A percentile compares a stretch with the other conserved stretches of the same genome.
phyloP scores from a whole-genome alignment of 495 filamentous ascomycete genomes.

The Penicillium nucicola region DNA sequence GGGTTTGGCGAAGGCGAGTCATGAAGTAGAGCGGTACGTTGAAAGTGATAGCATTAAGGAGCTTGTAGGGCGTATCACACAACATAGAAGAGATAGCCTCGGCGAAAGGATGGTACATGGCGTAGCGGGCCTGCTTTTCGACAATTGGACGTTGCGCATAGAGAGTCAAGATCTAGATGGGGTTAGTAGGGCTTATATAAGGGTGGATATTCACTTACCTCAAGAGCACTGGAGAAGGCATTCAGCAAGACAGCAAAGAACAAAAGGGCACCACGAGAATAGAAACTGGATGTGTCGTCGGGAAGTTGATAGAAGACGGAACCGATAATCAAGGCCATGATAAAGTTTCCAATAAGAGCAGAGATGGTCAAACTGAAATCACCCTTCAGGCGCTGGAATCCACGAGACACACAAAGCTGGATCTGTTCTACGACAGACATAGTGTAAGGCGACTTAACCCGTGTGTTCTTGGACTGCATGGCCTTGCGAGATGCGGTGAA shows the following conservation, averaged over 20 bases:
- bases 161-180: slow-evolving; percentile 52
- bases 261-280: slow-evolving; percentile 74
- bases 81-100: slow-evolving; percentile 62
- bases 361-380: slow-evolving; percentile 75
- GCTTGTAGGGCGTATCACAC: slow-evolving; percentile 59
- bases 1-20: slow-evolving; percentile 47
- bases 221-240: slow-evolving; percentile 79
- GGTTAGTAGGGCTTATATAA: neutral
- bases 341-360: slow-evolving; percentile 72
- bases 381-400: slow-evolving; percentile 59
- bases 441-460: slow-evolving; percentile 45
- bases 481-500: slow-evolving; percentile 42
- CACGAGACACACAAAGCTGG: slow-evolving; percentile 48
- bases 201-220: slow-evolving; percentile 42
- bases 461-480: slow-evolving; percentile 42
- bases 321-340: slow-evolving; percentile 81
- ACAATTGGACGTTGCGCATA: slow-evolving; percentile 66
- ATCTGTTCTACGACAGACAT: slow-evolving; percentile 46
- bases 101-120: slow-evolving; percentile 64
- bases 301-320: slow-evolving; percentile 83
- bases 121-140: slow-evolving; percentile 64
- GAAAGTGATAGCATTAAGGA: slow-evolving; percentile 49
- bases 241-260: slow-evolving; percentile 94
- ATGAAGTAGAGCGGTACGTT: slow-evolving; percentile 63
- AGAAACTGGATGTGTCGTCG: slow-evolving; percentile 68